Percentiles rank a stretch among this genome's conserved stretches.
These are phyloP conservation scores for Epichloe festucae DNA, from an alignment of 2,329 filamentous ascomycete genomes.

Conservation along the genomic window DNA sequence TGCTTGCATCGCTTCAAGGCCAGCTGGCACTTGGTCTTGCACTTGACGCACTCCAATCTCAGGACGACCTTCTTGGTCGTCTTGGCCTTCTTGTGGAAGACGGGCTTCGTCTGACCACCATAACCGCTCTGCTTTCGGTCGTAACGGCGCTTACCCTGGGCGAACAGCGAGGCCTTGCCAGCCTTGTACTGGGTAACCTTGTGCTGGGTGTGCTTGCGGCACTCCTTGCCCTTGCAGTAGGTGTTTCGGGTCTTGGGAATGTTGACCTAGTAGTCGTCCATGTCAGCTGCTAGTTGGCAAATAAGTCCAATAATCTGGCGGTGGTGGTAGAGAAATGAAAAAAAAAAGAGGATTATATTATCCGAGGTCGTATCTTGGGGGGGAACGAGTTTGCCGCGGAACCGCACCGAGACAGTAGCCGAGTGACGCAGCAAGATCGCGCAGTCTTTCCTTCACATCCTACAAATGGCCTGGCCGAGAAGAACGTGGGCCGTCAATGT, in stretches of 20 bases:
- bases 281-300: constrained; percentile 3
- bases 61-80: constrained; percentile 99
- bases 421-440: neutral
- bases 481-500: neutral
- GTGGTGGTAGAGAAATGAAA: neutral
- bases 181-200: constrained; percentile 96
- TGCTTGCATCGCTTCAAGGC: constrained; percentile 99
- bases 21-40: constrained; percentile 98
- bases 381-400: neutral
- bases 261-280: constrained; percentile 57
- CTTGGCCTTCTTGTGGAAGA: constrained; percentile 99
- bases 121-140: constrained; percentile 99
- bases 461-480: no score
- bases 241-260: constrained; percentile 96
- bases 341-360: neutral
- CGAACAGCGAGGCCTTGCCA: constrained; percentile 90
- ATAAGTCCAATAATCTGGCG: neutral
- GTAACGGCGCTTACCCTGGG: constrained; percentile 99
- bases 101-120: constrained; percentile 99
- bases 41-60: constrained; percentile 90
- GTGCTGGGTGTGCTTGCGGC: constrained; percentile 83
- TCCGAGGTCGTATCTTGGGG: neutral
- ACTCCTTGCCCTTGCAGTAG: constrained; percentile 94
- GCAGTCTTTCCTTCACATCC: no score
- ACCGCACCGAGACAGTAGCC: neutral